Conservation (phyloP, 2,329 filamentous ascomycete genomes). For the Monosporascus ibericus region DNA sequence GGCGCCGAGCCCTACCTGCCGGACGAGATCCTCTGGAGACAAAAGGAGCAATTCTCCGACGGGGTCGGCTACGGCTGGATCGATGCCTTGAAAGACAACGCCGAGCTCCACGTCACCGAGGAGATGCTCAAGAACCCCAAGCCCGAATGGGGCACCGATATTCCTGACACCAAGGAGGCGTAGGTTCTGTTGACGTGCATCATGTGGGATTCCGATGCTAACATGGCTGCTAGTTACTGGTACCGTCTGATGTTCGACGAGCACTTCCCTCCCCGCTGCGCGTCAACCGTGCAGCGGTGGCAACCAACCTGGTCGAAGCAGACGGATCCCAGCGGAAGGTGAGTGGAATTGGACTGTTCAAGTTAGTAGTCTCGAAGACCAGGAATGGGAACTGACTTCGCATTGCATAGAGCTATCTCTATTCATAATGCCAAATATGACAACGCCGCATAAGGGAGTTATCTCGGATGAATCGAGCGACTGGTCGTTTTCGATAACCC, state of each 20-base stretch:
- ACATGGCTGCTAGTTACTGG: conserved; percentile 64
- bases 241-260: conserved; percentile 98
- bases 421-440: conserved; percentile 73
- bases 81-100: conserved; percentile 91
- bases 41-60: conserved; percentile 99
- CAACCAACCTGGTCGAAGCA: conserved; percentile 96
- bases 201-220: conserved; percentile 11
- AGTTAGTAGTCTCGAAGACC: neutral
- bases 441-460: conserved; percentile 28
- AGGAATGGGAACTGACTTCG: neutral
- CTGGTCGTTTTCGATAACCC: neutral
- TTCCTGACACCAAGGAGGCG: conserved; percentile 95
- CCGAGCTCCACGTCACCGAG: conserved; percentile 82
- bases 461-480: conserved; percentile 1
- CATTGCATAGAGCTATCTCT: conserved; percentile 58
- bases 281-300: conserved; percentile 92
- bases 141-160: conserved; percentile 87
- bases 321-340: conserved; percentile 90
- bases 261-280: conserved; percentile 90
- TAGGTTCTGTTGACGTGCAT: conserved; percentile 37
- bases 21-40: conserved; percentile 90
- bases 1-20: conserved; percentile 82
- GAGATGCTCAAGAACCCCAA: conserved; percentile 99
- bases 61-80: conserved; percentile 99
- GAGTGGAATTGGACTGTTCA: conserved; percentile 22